phyloP scores from a whole-genome alignment of 257 asterid genomes.

The Knoxia roxburghii region DNA sequence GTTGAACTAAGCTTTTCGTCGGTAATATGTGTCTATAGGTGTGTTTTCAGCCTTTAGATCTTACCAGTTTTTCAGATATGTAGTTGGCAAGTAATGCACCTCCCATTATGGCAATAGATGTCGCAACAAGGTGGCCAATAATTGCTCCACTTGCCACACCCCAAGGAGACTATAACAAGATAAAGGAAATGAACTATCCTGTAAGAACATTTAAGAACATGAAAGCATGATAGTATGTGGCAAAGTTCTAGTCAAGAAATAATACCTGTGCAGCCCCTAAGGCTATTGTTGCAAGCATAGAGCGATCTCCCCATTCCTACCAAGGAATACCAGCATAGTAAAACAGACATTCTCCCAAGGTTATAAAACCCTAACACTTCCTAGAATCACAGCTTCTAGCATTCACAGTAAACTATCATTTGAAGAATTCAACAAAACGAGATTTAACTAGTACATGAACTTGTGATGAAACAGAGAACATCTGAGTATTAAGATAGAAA shows the following conservation, averaged over 20 bases:
- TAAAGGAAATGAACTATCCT: background rate
- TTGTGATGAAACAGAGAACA: background rate
- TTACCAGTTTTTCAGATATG: constrained; percentile 95
- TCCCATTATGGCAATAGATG: constrained; percentile 78
- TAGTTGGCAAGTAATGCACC: constrained; percentile 89
- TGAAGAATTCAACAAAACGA: background rate
- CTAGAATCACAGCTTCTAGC: background rate
- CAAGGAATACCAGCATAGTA: constrained; percentile 6
- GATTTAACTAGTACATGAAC: background rate
- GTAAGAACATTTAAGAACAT: background rate
- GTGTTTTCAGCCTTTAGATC: background rate
- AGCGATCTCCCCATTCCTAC: constrained; percentile 99
- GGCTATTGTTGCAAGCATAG: constrained; percentile 98
- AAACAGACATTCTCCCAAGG: background rate
- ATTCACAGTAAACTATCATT: background rate
- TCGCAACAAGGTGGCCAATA: constrained; percentile 77
- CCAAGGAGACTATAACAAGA: constrained; percentile 72
- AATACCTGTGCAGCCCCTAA: constrained; percentile 96
- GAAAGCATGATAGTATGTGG: background rate
- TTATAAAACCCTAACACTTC: background rate
- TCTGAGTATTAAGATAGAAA: no score
- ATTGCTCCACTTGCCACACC: constrained; percentile 99
- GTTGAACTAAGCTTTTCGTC: background rate
- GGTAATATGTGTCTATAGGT: background rate
- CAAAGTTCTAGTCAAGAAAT: background rate